These are phyloP conservation scores for Capsella bursapastoris DNA, from an alignment of 345 rosid genomes.

Conservation along the genomic window DNA sequence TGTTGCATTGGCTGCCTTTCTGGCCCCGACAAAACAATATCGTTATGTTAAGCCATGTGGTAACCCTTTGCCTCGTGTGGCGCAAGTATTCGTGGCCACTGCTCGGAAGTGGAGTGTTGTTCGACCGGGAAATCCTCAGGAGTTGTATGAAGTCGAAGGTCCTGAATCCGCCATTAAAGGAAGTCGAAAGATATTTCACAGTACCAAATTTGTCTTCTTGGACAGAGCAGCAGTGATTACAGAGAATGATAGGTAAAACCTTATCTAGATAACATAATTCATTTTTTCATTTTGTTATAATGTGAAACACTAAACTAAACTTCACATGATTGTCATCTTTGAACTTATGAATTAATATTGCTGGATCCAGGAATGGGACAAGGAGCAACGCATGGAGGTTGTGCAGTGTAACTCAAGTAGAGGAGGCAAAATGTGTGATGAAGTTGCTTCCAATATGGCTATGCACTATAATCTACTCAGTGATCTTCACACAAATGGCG, in stretches of 20 bases:
- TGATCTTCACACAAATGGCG: slow-evolving; percentile 79
- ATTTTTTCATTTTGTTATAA: neutral
- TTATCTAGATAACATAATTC: neutral
- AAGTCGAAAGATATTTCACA: slow-evolving; percentile 78
- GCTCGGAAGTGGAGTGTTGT: slow-evolving; percentile 53
- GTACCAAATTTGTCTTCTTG: slow-evolving; percentile 58
- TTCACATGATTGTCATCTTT: neutral
- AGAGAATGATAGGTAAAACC: slow-evolving; percentile 48
- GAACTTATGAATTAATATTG: neutral
- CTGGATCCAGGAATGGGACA: neutral
- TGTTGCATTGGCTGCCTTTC: slow-evolving; percentile 51
- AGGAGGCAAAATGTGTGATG: slow-evolving; percentile 73
- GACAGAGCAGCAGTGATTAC: slow-evolving; percentile 90
- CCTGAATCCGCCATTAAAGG: slow-evolving; percentile 77
- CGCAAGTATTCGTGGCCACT: slow-evolving; percentile 70
- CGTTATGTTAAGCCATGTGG: slow-evolving; percentile 62
- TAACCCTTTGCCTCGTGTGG: slow-evolving; percentile 77
- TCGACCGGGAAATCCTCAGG: slow-evolving; percentile 41
- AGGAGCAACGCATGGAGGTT: slow-evolving; percentile 64
- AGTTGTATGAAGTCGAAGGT: slow-evolving; percentile 69
- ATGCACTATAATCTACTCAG: slow-evolving; percentile 76
- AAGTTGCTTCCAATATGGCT: slow-evolving; percentile 73
- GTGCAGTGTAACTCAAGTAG: slow-evolving; percentile 90
- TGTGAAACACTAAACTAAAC: too few relatives aligned
- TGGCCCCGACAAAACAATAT: slow-evolving; percentile 51